Evolutionary conservation across 495 filamentous ascomycete species (phyloP).

Genomic region (Tuber aestivum): DNA sequence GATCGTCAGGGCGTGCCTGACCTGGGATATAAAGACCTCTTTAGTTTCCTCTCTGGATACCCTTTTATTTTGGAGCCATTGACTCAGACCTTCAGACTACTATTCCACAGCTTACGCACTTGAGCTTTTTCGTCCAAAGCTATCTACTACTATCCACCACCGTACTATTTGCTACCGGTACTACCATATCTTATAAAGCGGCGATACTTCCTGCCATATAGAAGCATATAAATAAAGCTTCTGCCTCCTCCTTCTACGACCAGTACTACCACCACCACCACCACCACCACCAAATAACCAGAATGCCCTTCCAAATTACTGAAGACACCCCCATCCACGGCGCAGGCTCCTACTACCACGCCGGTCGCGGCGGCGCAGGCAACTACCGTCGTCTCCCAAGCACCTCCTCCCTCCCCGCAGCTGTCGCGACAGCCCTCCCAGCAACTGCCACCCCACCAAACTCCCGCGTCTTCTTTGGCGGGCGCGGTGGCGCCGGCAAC

Average conservation of each 20-base stretch:
- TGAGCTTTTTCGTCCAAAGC: background rate
- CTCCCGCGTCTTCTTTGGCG: slow-evolving; percentile 58
- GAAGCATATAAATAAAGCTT: slow-evolving; percentile 10
- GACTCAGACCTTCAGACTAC: slow-evolving; percentile 1
- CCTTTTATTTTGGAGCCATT: background rate
- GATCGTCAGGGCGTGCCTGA: background rate
- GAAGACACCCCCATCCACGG: slow-evolving; percentile 36
- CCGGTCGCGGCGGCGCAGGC: slow-evolving; percentile 81
- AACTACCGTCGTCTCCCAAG: slow-evolving; percentile 70
- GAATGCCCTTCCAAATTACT: slow-evolving; percentile 42
- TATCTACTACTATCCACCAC: background rate
- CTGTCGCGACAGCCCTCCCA: slow-evolving; percentile 41
- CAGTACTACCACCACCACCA: slow-evolving; percentile 4
- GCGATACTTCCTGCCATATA: slow-evolving; percentile 11
- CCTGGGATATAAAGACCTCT: slow-evolving; percentile 2
- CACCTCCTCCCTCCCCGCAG: slow-evolving; percentile 48
- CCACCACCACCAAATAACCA: slow-evolving; percentile 13
- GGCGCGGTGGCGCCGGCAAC: slow-evolving; percentile 89
- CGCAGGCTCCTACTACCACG: slow-evolving; percentile 48
- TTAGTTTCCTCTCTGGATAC: background rate
- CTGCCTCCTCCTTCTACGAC: background rate
- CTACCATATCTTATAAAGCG: background rate
- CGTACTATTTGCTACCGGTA: background rate
- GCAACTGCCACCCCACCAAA: slow-evolving; percentile 26
- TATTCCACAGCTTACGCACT: background rate